Evolutionary conservation across 805 yeast genomes (phyloP).

Genomic region (Candida ortonii): DNA sequence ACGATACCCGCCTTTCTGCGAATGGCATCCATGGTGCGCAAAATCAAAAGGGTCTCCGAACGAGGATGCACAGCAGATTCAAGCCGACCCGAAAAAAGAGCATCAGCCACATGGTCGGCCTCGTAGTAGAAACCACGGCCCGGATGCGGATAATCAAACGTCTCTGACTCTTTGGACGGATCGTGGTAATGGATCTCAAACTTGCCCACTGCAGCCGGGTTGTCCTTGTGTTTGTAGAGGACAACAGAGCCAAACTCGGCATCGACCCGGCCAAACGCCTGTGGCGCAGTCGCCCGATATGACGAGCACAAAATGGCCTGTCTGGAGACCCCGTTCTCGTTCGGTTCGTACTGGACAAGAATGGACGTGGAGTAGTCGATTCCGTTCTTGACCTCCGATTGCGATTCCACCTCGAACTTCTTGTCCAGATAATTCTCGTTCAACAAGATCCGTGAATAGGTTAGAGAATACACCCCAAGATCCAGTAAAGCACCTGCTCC

Average conservation of each 20-base stretch:
- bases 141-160: conserved; percentile 29
- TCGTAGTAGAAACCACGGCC: conserved; percentile 53
- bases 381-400: conserved; percentile 38
- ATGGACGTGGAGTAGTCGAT: conserved; percentile 43
- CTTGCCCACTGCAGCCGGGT: conserved; percentile 25
- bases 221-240: conserved; percentile 13
- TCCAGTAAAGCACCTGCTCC: conserved; percentile 61
- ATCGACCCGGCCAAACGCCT: conserved; percentile 16
- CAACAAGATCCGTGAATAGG: conserved; percentile 42
- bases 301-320: conserved; percentile 39
- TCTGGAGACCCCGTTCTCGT: conserved; percentile 29
- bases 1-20: conserved; percentile 42
- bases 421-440: conserved; percentile 35
- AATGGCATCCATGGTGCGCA: conserved; percentile 47
- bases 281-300: conserved; percentile 6
- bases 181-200: conserved; percentile 36
- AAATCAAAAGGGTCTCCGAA: conserved; percentile 45
- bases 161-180: conserved; percentile 22
- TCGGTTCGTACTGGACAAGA: conserved; percentile 34
- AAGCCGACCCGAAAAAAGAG: conserved; percentile 38
- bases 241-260: conserved; percentile 21
- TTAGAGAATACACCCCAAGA: conserved; percentile 51
- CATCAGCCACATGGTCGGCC: conserved; percentile 52
- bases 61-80: conserved; percentile 36
- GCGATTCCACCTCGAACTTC: conserved; percentile 27